Evolutionary conservation across 1,284 basidiomycete genomes (phyloP), one percentile per base, ranked within the genome.

Genomic region (Exobasidium rhododendri): DNA sequence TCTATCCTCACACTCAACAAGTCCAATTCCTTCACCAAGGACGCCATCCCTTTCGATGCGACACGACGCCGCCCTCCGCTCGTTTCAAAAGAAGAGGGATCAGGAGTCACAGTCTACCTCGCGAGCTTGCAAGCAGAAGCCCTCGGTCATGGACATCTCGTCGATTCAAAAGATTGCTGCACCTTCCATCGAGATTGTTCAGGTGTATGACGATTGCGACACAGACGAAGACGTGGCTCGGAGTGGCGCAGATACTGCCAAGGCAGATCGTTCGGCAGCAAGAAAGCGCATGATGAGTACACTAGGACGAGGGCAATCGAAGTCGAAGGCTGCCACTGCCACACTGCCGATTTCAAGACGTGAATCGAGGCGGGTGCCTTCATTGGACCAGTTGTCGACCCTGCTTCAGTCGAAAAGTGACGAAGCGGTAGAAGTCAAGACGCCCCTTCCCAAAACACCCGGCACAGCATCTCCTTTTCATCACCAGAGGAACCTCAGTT

Each of bases 201-300:
- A 55, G 30, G 52, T 55, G 22, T 35, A n/a, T 26, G 31, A 40
- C 22, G 52, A 55, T 55, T 10, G 7, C 7, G 47, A 50, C 20
- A 10, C 47, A 24, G 52, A 32, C 2, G 52, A 55, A 22, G 22
- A 7, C 7, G 47, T 31, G 14, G 47, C 29, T 7, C 7, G 29
- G 47, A 31, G 29, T 20, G 47, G 70, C 62, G 47, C 70, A 24
- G 32, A 50, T 2, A 26, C 24, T 28, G 13, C 29, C 7, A 26
- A 26, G 20, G 52, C n/a, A 4, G 52, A 20, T 32, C 22, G 52
- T 3, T 40, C 22, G 11, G 40, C 22, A 30, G 52, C 52, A 44
- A 26, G 52, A 22, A 44, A 20, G 20, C 20, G 30, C 22, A 55
- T 55, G 52, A 35, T 55, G 32, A n/a, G 22, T 30, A 29, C 52